These are phyloP conservation scores for Heimioporus sp. DNA, from an alignment of 768 basidiomycete species.

Conservation along the genomic window DNA sequence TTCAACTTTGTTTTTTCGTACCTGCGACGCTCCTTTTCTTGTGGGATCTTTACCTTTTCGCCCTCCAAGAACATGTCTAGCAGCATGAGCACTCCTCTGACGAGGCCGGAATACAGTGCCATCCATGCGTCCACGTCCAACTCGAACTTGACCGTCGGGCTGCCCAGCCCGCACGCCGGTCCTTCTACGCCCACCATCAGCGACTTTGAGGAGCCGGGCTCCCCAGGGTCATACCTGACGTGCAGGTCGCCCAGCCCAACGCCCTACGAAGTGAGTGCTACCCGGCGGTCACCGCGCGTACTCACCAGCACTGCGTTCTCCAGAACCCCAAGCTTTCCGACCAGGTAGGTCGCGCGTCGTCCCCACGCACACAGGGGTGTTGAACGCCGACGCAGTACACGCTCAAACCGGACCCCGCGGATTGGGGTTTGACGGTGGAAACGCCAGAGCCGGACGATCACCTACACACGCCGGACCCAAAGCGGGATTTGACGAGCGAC, in stretches of 20 bases:
- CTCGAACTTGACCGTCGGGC: conserved; percentile 17
- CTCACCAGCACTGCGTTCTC: not conserved
- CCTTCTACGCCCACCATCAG: conserved; percentile 15
- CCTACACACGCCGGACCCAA: conserved; percentile 63
- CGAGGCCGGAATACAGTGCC: conserved; percentile 26
- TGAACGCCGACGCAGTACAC: conserved; percentile 32
- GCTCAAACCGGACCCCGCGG: conserved; percentile 42
- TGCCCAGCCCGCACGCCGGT: conserved; percentile 12
- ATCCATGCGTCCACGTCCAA: conserved; percentile 23
- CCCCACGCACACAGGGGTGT: not conserved
- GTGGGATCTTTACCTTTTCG: no score
- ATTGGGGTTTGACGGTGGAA: conserved; percentile 47
- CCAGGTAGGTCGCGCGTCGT: conserved; percentile 11
- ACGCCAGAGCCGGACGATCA: conserved; percentile 59
- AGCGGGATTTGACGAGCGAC: conserved; percentile 52
- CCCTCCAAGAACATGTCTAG: no score
- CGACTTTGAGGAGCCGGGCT: conserved; percentile 15
- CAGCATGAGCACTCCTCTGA: conserved; percentile 25
- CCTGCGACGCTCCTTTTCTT: no score
- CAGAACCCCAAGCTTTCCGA: conserved; percentile 28
- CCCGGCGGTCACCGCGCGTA: not conserved
- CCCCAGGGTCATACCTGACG: not conserved
- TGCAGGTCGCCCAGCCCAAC: conserved; percentile 29
- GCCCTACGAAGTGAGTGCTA: conserved; percentile 21
- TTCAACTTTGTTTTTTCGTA: no score